phyloP scores from a whole-genome alignment of 1,284 basidiomycete species.

The Leccinum angustisporum region DNA sequence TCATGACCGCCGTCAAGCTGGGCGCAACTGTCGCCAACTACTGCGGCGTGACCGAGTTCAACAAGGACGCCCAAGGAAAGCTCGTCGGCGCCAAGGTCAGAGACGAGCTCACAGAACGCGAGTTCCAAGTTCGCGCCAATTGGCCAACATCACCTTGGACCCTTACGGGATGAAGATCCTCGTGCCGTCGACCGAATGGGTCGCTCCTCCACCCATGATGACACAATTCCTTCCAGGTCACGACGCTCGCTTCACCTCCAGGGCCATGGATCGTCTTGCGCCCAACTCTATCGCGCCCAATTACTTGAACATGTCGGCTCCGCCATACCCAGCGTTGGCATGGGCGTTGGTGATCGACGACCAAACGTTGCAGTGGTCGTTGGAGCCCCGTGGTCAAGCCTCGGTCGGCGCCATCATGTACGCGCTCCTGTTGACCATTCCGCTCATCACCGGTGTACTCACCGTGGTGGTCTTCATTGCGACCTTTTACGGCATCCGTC shows the following conservation, averaged over 20 bases:
- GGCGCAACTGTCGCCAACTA: slow-evolving; percentile 92
- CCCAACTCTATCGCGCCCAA: slow-evolving; percentile 84
- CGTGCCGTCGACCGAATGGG: slow-evolving; percentile 70
- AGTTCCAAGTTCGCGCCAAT: slow-evolving; percentile 83
- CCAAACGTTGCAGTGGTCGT: slow-evolving; percentile 69
- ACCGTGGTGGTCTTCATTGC: slow-evolving; percentile 89
- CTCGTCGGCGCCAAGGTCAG: slow-evolving; percentile 75
- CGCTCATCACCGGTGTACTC: slow-evolving; percentile 78
- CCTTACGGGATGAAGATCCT: slow-evolving; percentile 81
- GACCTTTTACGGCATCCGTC: slow-evolving; percentile 92
- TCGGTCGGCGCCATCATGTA: slow-evolving; percentile 82
- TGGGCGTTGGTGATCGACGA: slow-evolving; percentile 85
- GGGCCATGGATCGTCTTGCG: slow-evolving; percentile 77
- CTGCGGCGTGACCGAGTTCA: slow-evolving; percentile 79
- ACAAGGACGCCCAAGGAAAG: slow-evolving; percentile 69
- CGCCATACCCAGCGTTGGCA: slow-evolving; percentile 76
- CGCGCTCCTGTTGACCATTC: slow-evolving; percentile 77
- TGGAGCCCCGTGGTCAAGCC: slow-evolving; percentile 80
- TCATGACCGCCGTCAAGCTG: slow-evolving; percentile 93
- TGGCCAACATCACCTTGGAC: slow-evolving; percentile 62
- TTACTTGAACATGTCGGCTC: slow-evolving; percentile 87
- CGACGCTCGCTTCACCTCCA: slow-evolving; percentile 67
- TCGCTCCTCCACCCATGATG: slow-evolving; percentile 65
- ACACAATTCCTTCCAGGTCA: slow-evolving; percentile 84
- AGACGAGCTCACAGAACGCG: slow-evolving; percentile 83